Base-by-base conservation (phyloP, 2,329 filamentous ascomycete genomes). In the Xylariaceae sp. region DNA sequence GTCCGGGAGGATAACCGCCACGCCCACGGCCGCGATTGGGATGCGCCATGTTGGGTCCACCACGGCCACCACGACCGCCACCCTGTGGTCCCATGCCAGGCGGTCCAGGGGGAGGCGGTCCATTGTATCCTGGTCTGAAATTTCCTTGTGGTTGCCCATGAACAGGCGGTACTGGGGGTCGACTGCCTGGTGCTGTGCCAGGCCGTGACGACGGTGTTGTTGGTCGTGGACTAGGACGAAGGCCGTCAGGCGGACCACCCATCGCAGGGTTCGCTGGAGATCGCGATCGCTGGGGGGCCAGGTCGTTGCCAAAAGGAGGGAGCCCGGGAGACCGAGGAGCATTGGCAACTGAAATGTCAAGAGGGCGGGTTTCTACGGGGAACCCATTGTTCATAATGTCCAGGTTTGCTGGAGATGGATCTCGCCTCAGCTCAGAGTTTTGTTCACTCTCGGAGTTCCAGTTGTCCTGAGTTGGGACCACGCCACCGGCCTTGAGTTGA, bases 401-500 rank as follows among this genome's bases (percentile, higher is more conserved):
- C 66, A 65, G 59, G 68, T 72, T 72, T 73, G 76, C 73, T 68
- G 69, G 67, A 53, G 54, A 55, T 57, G 59, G 63, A 47, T 57
- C 58, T 49, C 55, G 57, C 51, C 55, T 60, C 44, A 64, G 58
- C 52, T 67, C 65, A 54, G 54, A 61, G 52, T 55, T 60, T 45
- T 60, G 63, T 51, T 57, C 63, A 50, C 34, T 55, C 46, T 58
- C 62, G 53, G 53, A 55, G 45, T 49, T 49, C 45, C 44, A 62
- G 32, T 35, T 59, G 36, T 66, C 63, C 32, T 60, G 60, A 33
- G 67, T 61, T 7, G 62, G 61, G 37, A 70, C 62, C 39, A 80
- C 65, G 19, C 77, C 79, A 43, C 79, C 80, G 37, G 85, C 86
- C 54, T 84, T 85, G 62, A 97, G 75, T 62, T 96, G 89, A 36